Evolutionary conservation across 2,329 filamentous ascomycete genomes (phyloP), one percentile per base, ranked within the genome.

Genomic region (Pestalotiopsis fici): DNA sequence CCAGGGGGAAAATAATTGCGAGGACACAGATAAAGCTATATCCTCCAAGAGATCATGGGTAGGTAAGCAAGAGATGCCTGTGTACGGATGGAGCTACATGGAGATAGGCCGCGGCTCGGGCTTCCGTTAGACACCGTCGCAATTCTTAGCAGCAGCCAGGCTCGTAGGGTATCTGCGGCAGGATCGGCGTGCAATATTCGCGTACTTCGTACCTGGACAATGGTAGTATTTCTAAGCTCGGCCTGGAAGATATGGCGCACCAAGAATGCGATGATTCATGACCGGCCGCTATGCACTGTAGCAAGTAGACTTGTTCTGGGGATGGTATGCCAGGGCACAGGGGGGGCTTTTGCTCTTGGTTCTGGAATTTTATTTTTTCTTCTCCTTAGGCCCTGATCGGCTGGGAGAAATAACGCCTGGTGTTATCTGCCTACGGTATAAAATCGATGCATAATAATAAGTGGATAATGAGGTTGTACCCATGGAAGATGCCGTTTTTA

Each of bases 211-310:
- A 31, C 31, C 21, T 23, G 12, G 15, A 25, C 18, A 18, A 35
- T 35, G 28, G 35, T 31, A 23, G 47, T n/a, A 64, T 64, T 55
- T 64, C 61, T 64, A 64, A 64, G 61, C 47, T 55, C 43, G 47
- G 61, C 54, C n/a, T 43, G 61, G 61, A 54, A 12, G 21, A 12
- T 28, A 54, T 56, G 18, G 23, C 25, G 61, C 28, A 55, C 25
- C 61, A 43, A 31, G 47, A 11, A 21, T 18, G n/a, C 61, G 66
- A 67, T 67, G 66, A 67, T 37, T 67, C 66, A 67, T 67, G 61
- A 65, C 56, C 27, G 27, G n/a, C 59, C 18, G 25, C 47, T 55
- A 39, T 54, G 47, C 23, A n/a, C 43, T 50, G 43, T 50, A 50
- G 43, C 43, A 39, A 18, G 18, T 47, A 64, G 27, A 25, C 43